These are phyloP conservation scores for Penicillium olsonii DNA, from an alignment of 2,329 filamentous ascomycete genomes.

Conservation along the genomic window DNA sequence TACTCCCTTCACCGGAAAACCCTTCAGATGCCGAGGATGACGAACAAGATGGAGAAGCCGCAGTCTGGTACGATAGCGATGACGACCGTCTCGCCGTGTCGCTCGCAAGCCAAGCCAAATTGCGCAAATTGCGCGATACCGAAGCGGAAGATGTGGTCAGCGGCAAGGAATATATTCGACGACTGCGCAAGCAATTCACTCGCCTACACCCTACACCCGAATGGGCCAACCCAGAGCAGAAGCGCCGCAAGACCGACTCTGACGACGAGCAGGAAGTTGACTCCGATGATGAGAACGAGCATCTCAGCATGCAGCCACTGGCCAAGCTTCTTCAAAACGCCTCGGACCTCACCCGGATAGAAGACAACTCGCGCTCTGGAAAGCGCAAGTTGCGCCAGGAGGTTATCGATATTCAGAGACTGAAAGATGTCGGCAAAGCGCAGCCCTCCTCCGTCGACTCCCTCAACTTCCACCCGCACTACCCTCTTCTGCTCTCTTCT, in stretches of 20 bases:
- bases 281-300: conserved; percentile 59
- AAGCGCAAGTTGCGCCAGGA: conserved; percentile 78
- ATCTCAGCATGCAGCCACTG: conserved; percentile 72
- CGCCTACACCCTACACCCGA: conserved; percentile 62
- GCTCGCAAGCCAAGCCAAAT: conserved; percentile 69
- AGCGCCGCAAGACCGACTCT: conserved; percentile 42
- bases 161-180: conserved; percentile 79
- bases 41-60: conserved; percentile 30
- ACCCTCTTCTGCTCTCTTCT: conserved; percentile 85
- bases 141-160: conserved; percentile 84
- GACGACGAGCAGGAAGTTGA: conserved; percentile 54
- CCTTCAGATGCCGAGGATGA: conserved; percentile 41
- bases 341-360: conserved; percentile 61
- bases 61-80: conserved; percentile 87
- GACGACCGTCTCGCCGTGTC: conserved; percentile 87
- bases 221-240: conserved; percentile 58
- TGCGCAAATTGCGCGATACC: conserved; percentile 79
- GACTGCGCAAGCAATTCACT: conserved; percentile 76
- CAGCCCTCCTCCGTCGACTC: conserved; percentile 79
- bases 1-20: conserved; percentile 37
- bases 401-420: conserved; percentile 84
- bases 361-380: conserved; percentile 54
- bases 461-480: conserved; percentile 84
- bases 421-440: conserved; percentile 77
- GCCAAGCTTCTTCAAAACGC: conserved; percentile 77